These are phyloP conservation scores for Colletotrichum magnum DNA, from an alignment of 2,329 filamentous ascomycete species.

Conservation along the genomic window DNA sequence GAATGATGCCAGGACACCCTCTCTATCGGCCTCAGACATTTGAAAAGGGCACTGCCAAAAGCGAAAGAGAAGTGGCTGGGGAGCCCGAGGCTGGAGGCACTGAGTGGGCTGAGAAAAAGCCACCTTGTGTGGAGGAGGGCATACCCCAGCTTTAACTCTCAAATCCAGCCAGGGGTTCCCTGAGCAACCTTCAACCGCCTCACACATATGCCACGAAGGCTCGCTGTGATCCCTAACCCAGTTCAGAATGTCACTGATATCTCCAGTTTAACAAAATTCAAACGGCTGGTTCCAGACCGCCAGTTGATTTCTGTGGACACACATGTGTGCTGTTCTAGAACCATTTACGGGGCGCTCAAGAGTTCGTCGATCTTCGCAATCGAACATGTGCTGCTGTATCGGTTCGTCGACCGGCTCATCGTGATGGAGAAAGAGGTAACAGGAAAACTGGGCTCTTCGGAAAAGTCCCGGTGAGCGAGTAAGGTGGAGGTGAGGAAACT, in stretches of 20 bases:
- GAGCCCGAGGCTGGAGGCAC: not conserved
- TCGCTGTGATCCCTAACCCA: not conserved
- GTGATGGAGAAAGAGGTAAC: not conserved
- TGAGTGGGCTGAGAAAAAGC: not conserved
- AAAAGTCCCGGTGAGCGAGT: not conserved
- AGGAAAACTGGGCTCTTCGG: not conserved
- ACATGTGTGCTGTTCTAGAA: slow-evolving; percentile 5
- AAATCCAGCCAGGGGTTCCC: slow-evolving; percentile 11
- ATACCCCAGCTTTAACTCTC: slow-evolving; percentile 10
- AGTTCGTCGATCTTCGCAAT: not conserved
- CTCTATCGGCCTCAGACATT: not conserved
- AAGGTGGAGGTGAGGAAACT: not conserved
- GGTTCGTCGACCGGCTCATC: not conserved
- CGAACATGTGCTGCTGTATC: slow-evolving; percentile 24
- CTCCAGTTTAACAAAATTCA: not conserved
- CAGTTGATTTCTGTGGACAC: not conserved
- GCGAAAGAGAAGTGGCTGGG: not conserved
- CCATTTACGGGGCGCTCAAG: not conserved
- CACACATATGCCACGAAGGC: slow-evolving; percentile 1
- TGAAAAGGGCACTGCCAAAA: not conserved
- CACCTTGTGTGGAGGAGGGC: not conserved
- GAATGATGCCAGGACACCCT: slow-evolving; percentile 18
- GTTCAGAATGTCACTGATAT: not conserved
- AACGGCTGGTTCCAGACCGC: slow-evolving; percentile 17
- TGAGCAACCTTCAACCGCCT: not conserved